Base-by-base conservation (phyloP, 2,329 filamentous ascomycete genomes). In the Fusarium torulosum region DNA sequence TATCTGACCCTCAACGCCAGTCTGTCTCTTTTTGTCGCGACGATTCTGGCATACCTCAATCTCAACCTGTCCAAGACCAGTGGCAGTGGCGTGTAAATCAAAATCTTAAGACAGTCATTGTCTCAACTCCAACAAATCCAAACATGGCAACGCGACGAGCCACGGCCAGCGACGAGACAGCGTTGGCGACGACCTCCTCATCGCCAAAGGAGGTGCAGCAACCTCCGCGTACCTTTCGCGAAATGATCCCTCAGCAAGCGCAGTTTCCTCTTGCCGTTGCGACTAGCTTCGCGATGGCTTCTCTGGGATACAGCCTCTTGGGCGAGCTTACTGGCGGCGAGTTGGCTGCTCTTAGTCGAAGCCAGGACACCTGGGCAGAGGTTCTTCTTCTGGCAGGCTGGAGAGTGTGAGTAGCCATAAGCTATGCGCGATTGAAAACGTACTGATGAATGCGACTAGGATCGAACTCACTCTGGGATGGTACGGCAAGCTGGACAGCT, bases 401-500 rank as follows among this genome's bases (percentile, higher is more conserved):
- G 86, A 83, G 82, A 76, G 74, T 85, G 86, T 88, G 73, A 80
- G 86, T 84, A n/a, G 20, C 21, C 6, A 8, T 27, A n/a, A n/a
- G 43, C 41, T 40, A 33, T 49, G 41, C 29, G n/a, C 21, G 19
- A 25, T 15, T 23, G 13, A 46, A 15, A 11, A 47, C 14, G 40
- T 19, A 27, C 63, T 70, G 29, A 70, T 31, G 23, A 40, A 27
- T 25, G 38, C 14, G 29, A 51, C 31, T 62, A 92, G 86, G 76
- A 77, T 88, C 45, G 90, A 94, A 76, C 83, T 97, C 53, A 87
- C 83, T 23, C 75, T 94, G 45, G 90, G 87, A 45, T 97, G 93
- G 93, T 86, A 86, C 71, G 83, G 88, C 42, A 84, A 89, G 66
- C 92, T 91, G 75, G 93, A 96, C 77, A 88, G 91, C 79, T 84